A percentile compares a stretch with the other conserved stretches of the same genome.
phyloP scores from a whole-genome alignment of 148 eudicot genomes.

The Arctostaphylos glauca region DNA sequence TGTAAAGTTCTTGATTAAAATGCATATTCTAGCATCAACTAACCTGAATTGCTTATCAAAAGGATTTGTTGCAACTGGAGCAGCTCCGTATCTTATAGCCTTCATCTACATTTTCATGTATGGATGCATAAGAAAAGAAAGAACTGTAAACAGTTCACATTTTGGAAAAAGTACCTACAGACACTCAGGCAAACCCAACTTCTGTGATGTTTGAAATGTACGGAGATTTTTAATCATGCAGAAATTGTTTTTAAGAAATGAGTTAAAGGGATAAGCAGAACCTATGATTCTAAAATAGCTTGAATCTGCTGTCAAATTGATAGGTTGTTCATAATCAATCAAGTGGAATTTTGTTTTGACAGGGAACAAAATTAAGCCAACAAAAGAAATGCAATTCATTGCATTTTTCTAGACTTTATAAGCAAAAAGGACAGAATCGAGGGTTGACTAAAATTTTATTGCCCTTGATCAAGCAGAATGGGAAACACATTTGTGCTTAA shows the following conservation, averaged over 20 bases:
- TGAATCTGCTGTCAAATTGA: background rate
- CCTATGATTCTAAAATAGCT: background rate
- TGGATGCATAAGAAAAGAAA: background rate
- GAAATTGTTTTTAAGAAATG: background rate
- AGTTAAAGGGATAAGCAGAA: background rate
- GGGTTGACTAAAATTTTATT: background rate
- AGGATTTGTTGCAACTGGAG: conserved; percentile 36
- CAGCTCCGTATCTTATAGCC: conserved; percentile 60
- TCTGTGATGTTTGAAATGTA: background rate
- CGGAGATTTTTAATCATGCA: background rate
- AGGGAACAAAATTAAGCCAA: background rate
- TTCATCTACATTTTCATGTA: conserved; percentile 37
- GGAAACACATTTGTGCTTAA: background rate
- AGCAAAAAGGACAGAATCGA: background rate
- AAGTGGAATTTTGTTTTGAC: background rate
- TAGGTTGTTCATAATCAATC: background rate
- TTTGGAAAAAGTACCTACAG: background rate
- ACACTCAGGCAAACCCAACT: background rate
- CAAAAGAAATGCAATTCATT: background rate
- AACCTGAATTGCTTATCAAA: conserved; percentile 44
- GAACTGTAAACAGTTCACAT: background rate
- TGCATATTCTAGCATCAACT: background rate
- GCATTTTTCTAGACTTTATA: background rate
- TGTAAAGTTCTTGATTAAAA: background rate
- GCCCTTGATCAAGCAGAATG: background rate